Evolutionary conservation across 2,329 filamentous ascomycete species (phyloP), one percentile per base, ranked within the genome.

Genomic region (Leptographium lundbergii): DNA sequence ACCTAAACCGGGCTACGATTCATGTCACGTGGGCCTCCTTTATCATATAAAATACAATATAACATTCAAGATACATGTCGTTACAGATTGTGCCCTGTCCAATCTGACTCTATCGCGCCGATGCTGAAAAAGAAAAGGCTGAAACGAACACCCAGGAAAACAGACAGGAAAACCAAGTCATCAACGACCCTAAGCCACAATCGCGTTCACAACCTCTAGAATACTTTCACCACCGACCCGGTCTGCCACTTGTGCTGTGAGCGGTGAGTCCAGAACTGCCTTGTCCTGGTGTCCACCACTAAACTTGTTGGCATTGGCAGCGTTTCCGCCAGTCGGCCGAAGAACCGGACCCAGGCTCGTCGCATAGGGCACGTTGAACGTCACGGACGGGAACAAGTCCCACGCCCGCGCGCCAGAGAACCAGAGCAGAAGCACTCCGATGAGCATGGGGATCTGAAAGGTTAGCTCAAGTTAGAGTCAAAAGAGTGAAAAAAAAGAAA

Each of bases 361-460:
- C 17, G 63, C 59, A 10, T 64, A 64, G 13, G 63, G 60, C 54
- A 64, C 58, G 56, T 62, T 64, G 48, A 65, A 64, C 9, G 61
- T 45, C 4, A 63, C 60, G 2, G 61, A 59, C 17, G 64, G 61
- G 42, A 63, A 59, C 2, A 61, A 59, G 58, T 62, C 60, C 61
- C 61, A 63, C 0, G 63, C 61, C 10, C 57, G 59, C 6, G 61
- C 61, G 9, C 61, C 63, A 1, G 60, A 63, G 6, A 64, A 54
- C 62, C 64, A 65, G 19, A 65, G 59, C 45, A 64, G 52, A 19
- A 65, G 59, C 42, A 65, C 64, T 9, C 58, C 60, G 3, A 65
- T 55, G 3, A 65, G 62, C 25, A 63, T 62, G 1, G 63, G 63
- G 50, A 65, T 63, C 63, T 63, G 36, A 34, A 53, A 42, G 14